These are phyloP conservation scores for Sclerotiophoma versabilis DNA, from an alignment of 2,329 filamentous ascomycete genomes.

Conservation along the genomic window DNA sequence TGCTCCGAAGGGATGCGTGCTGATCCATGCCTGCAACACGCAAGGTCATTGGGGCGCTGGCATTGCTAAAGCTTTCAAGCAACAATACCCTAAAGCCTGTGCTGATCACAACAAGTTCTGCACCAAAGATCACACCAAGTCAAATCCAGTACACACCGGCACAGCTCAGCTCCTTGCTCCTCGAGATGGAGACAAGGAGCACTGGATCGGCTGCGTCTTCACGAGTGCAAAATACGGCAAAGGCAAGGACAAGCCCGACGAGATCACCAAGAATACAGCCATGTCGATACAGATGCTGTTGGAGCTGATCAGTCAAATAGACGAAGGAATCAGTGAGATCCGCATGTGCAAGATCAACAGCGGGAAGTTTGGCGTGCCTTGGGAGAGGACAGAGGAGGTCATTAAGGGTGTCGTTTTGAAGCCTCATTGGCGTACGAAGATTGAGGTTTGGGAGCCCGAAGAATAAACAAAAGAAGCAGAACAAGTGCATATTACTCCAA, in stretches of 20 bases:
- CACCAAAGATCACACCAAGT: conserved; percentile 27
- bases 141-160: conserved; percentile 48
- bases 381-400: conserved; percentile 57
- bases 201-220: conserved; percentile 67
- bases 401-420: conserved; percentile 43
- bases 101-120: conserved; percentile 59
- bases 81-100: conserved; percentile 60
- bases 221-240: conserved; percentile 60
- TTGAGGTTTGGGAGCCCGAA: conserved; percentile 38
- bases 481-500: background rate
- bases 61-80: conserved; percentile 62
- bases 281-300: conserved; percentile 59
- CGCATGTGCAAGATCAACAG: conserved; percentile 65
- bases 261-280: conserved; percentile 59
- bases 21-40: conserved; percentile 68
- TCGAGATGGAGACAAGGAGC: conserved; percentile 46
- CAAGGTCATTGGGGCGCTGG: conserved; percentile 65
- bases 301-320: conserved; percentile 48
- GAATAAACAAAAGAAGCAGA: background rate
- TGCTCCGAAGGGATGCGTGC: conserved; percentile 57
- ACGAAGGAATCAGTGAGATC: conserved; percentile 36
- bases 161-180: conserved; percentile 63
- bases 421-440: conserved; percentile 28
- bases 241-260: conserved; percentile 49
- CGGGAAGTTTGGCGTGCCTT: conserved; percentile 63